phyloP scores from a whole-genome alignment of 129 eudicot species.

The Ambrosia trifida region DNA sequence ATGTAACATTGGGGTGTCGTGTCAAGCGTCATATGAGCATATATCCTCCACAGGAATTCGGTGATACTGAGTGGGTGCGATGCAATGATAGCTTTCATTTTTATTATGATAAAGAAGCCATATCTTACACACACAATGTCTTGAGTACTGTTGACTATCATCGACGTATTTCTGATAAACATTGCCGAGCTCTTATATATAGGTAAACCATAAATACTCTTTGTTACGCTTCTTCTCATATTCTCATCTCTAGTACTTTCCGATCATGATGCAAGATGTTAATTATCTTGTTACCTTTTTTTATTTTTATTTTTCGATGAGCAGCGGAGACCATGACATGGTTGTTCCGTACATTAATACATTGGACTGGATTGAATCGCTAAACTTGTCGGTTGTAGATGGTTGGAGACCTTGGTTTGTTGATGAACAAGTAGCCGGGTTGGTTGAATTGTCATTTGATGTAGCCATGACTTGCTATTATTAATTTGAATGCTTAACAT shows the following conservation, averaged over 20 bases:
- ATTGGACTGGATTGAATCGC: conserved; percentile 25
- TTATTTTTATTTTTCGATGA: background rate
- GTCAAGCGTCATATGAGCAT: background rate
- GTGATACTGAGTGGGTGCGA: conserved; percentile 23
- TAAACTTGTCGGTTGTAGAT: conserved; percentile 12
- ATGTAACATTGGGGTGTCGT: background rate
- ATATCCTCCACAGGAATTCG: conserved; percentile 13
- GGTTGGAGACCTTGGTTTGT: conserved; percentile 30
- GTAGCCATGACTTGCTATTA: background rate
- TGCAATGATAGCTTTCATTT: background rate
- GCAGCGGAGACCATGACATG: conserved; percentile 43
- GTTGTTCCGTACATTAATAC: conserved; percentile 22
- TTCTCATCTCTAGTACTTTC: background rate
- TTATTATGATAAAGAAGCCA: background rate
- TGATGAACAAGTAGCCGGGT: conserved; percentile 26
- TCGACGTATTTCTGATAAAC: conserved; percentile 14
- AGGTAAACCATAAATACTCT: conserved; percentile 11
- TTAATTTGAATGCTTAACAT: background rate
- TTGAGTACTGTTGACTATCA: conserved; percentile 19
- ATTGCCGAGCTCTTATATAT: conserved; percentile 24
- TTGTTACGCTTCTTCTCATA: background rate
- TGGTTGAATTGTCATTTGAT: conserved; percentile 13
- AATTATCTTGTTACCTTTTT: background rate
- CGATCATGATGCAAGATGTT: background rate
- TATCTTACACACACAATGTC: conserved; percentile 17